These are phyloP conservation scores for Neurospora crassa DNA, from an alignment of 2,329 filamentous ascomycete genomes.

Conservation along the genomic window DNA sequence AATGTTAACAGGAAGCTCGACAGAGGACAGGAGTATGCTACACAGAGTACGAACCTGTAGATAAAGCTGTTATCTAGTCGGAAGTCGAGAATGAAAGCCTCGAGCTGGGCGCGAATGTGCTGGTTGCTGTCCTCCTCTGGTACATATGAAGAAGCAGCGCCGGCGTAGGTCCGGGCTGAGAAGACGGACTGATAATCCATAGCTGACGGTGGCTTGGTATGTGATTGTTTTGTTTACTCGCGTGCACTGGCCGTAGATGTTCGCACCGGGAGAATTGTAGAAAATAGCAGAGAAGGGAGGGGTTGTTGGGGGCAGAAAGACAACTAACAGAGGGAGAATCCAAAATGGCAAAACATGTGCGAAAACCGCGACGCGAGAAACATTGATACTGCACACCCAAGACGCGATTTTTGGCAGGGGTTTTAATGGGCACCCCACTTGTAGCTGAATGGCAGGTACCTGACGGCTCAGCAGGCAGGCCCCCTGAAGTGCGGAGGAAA, in stretches of 20 bases:
- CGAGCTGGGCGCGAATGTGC: slow-evolving; percentile 68
- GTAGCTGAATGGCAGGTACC: background rate
- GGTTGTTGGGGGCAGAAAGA: background rate
- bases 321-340: slow-evolving; percentile 6
- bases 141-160: slow-evolving; percentile 47
- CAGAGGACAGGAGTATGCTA: background rate
- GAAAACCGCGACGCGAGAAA: slow-evolving; percentile 16
- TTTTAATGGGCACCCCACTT: slow-evolving; percentile 12
- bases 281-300: background rate
- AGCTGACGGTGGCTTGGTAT: background rate
- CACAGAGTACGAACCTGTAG: slow-evolving; percentile 56
- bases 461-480: background rate
- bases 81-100: slow-evolving; percentile 89
- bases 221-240: background rate
- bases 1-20: slow-evolving; percentile 19
- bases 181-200: slow-evolving; percentile 91
- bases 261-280: background rate
- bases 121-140: slow-evolving; percentile 55
- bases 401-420: slow-evolving; percentile 14
- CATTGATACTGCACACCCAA: slow-evolving; percentile 9
- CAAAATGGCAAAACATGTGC: slow-evolving; percentile 6
- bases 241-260: background rate
- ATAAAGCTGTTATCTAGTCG: slow-evolving; percentile 90
- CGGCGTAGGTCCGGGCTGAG: slow-evolving; percentile 68
- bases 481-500: background rate